phyloP scores from a whole-genome alignment of 2,329 filamentous ascomycete genomes.

The Amesomyces nigricolor region DNA sequence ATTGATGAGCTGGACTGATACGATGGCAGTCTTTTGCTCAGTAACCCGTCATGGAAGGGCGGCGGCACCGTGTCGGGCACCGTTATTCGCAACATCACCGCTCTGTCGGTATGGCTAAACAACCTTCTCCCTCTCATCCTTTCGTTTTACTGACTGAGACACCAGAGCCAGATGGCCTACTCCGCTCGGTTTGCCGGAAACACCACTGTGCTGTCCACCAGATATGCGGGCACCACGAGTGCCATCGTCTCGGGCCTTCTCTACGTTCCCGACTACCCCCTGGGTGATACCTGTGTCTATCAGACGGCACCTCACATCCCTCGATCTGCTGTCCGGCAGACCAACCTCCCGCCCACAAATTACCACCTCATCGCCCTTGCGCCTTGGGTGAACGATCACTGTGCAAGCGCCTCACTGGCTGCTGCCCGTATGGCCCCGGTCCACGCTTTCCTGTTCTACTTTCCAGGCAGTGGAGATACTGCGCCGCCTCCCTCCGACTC shows the following conservation, averaged over 20 bases:
- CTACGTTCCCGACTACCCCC: constrained; percentile 69
- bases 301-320: constrained; percentile 63
- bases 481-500: constrained; percentile 63
- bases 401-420: constrained; percentile 66
- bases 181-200: constrained; percentile 48
- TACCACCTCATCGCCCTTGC: constrained; percentile 76
- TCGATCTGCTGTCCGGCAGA: constrained; percentile 64
- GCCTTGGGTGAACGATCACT: constrained; percentile 74
- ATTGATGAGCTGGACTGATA: constrained; percentile 1
- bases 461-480: constrained; percentile 48
- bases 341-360: constrained; percentile 61
- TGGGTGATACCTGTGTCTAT: constrained; percentile 56
- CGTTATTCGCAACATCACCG: constrained; percentile 52
- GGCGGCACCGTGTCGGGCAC: constrained; percentile 46
- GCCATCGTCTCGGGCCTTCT: constrained; percentile 69
- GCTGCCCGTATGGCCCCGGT: constrained; percentile 54
- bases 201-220: constrained; percentile 71
- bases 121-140: neutral
- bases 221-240: constrained; percentile 53
- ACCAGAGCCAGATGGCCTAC: constrained; percentile 44
- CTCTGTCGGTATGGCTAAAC: constrained; percentile 44
- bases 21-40: constrained; percentile 49
- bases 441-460: constrained; percentile 59
- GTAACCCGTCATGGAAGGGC: constrained; percentile 51
- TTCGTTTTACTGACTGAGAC: neutral